Evolutionary conservation across 768 basidiomycete species (phyloP), one percentile per base, ranked within the genome.

Genomic region (Kwoniella newhampshirensis): DNA sequence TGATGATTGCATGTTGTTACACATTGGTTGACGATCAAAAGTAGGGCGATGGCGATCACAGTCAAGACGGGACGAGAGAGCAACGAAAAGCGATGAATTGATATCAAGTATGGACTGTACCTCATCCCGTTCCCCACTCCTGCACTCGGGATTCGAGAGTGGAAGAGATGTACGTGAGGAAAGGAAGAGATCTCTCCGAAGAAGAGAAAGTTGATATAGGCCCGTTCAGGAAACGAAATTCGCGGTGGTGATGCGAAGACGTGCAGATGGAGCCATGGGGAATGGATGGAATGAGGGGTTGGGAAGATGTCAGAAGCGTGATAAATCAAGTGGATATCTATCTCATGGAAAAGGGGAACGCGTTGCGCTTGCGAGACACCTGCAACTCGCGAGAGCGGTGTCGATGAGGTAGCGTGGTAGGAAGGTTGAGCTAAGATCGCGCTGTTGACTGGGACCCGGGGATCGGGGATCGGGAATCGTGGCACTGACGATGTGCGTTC

Each of bases 161-260:
- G 39, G 41, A 26, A 46, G 56, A 58, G 56, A 44, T 41, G 37
- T n/a, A 37, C 32, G 50, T 51, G 37, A 51, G 50, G 49, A 58
- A 51, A 46, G 49, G 47, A 61, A 50, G 54, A 40, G 26, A 20
- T n/a, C 42, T 27, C 28, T 13, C 17, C 5, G n/a, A 37, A 13
- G 35, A 26, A 18, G 51, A 36, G 26, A 45, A 26, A 51, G 37
- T 13, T 54, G 26, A 49, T 71, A 41, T 71, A 37, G 69, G 69
- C 69, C 63, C 67, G 65, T 71, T 71, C 69, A 71, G 69, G 69
- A 71, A 71, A 59, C 69, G 63, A 44, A 35, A 36, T 40, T 64
- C 66, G 69, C 62, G 66, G 57, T 49, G 64, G 64, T 48, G 56
- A 57, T 37, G 58, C 69, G 60, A 66, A 46, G 36, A 42, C 59